Evolutionary conservation across 495 filamentous ascomycete genomes (phyloP), one percentile per base, ranked within the genome.

Genomic region (Umbilicaria muhlenbergii): DNA sequence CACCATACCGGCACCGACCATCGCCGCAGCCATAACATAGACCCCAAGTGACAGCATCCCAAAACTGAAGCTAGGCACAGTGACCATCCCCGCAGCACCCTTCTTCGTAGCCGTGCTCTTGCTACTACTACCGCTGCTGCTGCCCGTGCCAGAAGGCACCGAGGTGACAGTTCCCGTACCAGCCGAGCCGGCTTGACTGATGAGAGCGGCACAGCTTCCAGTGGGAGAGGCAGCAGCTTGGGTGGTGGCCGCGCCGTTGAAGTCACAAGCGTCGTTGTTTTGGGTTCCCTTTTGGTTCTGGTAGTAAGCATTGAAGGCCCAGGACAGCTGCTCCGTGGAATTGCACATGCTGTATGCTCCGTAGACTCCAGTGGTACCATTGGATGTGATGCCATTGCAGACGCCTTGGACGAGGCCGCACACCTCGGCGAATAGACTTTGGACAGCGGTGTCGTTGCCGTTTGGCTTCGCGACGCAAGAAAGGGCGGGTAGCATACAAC

Each of bases 281-380:
- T 47, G 47, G 35, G 67, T 57, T 14, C 41, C 47, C 11, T 63
- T 62, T 65, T 86, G 78, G 54, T 66, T 65, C 13, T 68, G 58
- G 63, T 88, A 91, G 70, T 94, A 98, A 45, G 69, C 60, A 65
- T 94, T 80, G 49, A 95, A 69, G 31, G 77, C 81, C 57, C 78
- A 94, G 41, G 76, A 78, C 18, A 96, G 76, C 63, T 91, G 73
- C 60, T 93, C 69, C 48, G 68, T 74, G 50, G 76, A 47, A 51
- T 70, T 72, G 70, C 91, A 98, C 83, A 94, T 92, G 61, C 78
- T 75, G 66, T 87, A 96, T 5, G 84, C 78, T 39, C 91, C 91
- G 59, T 92, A 98, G 17, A 65, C 65, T 39, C 86, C 91, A 16
- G 69, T 74, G 39, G 74, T 75, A 12, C 66, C 71, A 58, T 95